Evolutionary conservation across 2,329 filamentous ascomycete species (phyloP), one percentile per base, ranked within the genome.

Genomic region (Apiospora malaysiana): DNA sequence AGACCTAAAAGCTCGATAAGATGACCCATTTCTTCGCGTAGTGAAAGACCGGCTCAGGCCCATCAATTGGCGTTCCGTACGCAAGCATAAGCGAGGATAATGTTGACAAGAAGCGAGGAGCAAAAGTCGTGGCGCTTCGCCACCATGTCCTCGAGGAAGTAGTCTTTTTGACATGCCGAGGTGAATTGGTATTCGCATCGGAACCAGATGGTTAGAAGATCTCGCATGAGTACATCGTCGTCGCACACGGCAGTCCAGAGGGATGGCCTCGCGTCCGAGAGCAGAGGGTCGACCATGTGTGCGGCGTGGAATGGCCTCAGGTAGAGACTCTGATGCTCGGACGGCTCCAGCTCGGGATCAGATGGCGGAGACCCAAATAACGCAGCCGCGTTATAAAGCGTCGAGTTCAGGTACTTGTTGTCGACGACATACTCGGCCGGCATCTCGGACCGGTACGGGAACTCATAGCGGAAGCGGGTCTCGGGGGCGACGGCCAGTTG

Each of bases 91-190:
- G 80, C 80, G 46, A 84, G 77, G 14, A 81, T 49, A 1, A 78
- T 73, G 46, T 84, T 85, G 67, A 83, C 81, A 4, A 85, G 77
- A 0, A 85, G 74, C 9, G 77, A 69, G 0, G 83, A 84, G 71
- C 83, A 84, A 73, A 82, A 83, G 18, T 79, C 76, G 0, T 71
- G 68, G 0, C 73, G 72, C 0, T 75, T 74, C 0, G 74, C 71
- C 14, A 73, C 75, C 80, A 84, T 79, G 40, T 84, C 83, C n/a
- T 82, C 75, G 0, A 84, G 70, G 42, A 85, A 83, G 0, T 75
- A 75, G 37, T 82, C 81, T 71, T 83, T 83, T 2, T 84, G 81
- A 37, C 84, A 82, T 0, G 75, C 75, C 0, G 79, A 74, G 0
- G 78, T 78, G 73, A 78, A 82, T 2, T 79, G 78, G 45, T 83